Evolutionary conservation across 345 rosid genomes (phyloP), one percentile per base, ranked within the genome.

Genomic region (Hibiscus tridactylites): DNA sequence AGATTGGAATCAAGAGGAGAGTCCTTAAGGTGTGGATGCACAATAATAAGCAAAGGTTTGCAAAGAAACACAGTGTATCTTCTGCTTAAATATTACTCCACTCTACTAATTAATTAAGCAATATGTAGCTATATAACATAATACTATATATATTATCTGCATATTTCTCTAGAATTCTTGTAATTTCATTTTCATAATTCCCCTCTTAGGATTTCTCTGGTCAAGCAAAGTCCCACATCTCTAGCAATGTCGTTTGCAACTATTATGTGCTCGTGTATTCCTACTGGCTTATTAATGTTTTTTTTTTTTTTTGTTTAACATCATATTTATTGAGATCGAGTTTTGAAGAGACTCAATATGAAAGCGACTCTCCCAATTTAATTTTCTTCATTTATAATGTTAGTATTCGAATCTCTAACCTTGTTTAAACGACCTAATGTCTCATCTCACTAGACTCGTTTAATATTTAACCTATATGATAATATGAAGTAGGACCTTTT

Each of bases 21-120:
- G 91, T 88, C 15, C 89, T 90, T 42, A 82, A 82, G 78, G 89
- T 90, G 21, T 90, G 95, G 95, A 90, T 90, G 88, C 90, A 88
- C 77, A 90, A 90, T 78, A 90, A 88, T 77, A 88, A 90, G 60
- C 83, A 82, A 16, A 79, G 68, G 39, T 68, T 79, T 13, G 33
- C 19, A 1, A 81, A 81, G 76, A 81, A 81, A 31, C 16, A 64
- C 5, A 21, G 10, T 17, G 5, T 16, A 2, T n/a, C 28, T 17
- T 26, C 53, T 49, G 53, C 53, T 49, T 49, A 15, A 49, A 49
- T 49, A 11, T 13, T 33, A 33, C 24, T 21, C 24, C 24, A 21
- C 24, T 21, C 24, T 21, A 21, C 37, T 0, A 11, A 49, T 3
- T 11, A 46, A 0, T 49, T 49, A 49, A 49, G 53, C 53, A 49